Percentiles rank a stretch among this genome's conserved stretches.
Evolutionary conservation across 2,329 filamentous ascomycete species (phyloP).

Genomic region (Neoarthrinium moseri): DNA sequence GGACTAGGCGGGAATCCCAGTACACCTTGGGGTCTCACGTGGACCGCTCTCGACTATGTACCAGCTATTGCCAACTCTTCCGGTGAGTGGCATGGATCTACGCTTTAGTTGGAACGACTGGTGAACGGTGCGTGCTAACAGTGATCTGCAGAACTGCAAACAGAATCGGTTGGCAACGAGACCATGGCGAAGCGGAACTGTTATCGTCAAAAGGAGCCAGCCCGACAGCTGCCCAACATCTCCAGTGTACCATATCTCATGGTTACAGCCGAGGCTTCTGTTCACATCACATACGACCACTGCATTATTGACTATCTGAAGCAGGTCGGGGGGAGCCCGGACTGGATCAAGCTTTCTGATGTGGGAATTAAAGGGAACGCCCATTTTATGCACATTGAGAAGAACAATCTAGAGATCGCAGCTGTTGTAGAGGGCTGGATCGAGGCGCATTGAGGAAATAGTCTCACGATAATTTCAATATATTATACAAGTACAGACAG

Average conservation of each 20-base stretch:
- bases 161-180: slow-evolving; percentile 4
- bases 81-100: no score
- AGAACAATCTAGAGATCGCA: slow-evolving; percentile 46
- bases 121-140: no score
- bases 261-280: slow-evolving; percentile 51
- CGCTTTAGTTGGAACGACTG: no score
- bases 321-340: slow-evolving; percentile 47
- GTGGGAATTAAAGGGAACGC: slow-evolving; percentile 51
- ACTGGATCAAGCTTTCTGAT: slow-evolving; percentile 43
- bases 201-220: slow-evolving; percentile 7
- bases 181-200: slow-evolving; percentile 7
- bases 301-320: slow-evolving; percentile 50
- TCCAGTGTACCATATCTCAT: slow-evolving; percentile 45
- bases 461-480: no score
- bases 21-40: slow-evolving; percentile 38
- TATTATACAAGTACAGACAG: no score
- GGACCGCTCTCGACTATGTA: slow-evolving; percentile 39
- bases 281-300: slow-evolving; percentile 54
- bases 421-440: slow-evolving; percentile 37
- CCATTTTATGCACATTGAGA: slow-evolving; percentile 54
- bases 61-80: slow-evolving; percentile 27
- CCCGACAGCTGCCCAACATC: slow-evolving; percentile 46
- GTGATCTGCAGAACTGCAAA: background rate
- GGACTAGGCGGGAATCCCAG: slow-evolving; percentile 8
- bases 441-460: background rate